A percentile compares a stretch with the other conserved stretches of the same genome.
phyloP scores from a whole-genome alignment of 495 filamentous ascomycete species.

The Haplographium delicatum region DNA sequence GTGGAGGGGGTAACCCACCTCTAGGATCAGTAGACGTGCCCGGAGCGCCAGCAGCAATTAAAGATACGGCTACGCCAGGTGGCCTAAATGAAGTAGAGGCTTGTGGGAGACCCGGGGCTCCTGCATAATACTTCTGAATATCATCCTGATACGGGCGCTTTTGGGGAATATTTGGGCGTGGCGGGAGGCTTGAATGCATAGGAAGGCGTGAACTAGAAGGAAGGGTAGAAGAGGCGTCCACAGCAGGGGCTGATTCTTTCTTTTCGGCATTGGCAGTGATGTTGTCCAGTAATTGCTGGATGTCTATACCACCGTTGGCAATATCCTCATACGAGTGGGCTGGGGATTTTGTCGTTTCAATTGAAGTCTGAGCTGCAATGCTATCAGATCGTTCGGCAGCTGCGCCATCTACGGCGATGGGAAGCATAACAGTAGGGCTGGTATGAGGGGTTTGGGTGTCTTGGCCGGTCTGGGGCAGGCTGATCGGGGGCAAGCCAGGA shows the following conservation, averaged over 20 bases:
- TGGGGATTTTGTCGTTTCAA: conserved; percentile 6
- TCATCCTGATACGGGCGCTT: conserved; percentile 43
- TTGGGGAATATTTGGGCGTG: conserved; percentile 28
- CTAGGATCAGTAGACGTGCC: conserved; percentile 47
- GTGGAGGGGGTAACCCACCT: conserved; percentile 55
- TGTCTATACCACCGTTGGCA: conserved; percentile 39
- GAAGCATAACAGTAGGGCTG: conserved; percentile 5
- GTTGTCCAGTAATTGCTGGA: conserved; percentile 44
- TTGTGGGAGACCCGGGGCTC: conserved; percentile 24
- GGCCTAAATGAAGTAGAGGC: conserved; percentile 42
- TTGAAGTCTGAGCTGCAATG: conserved; percentile 13
- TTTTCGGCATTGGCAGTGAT: conserved; percentile 40
- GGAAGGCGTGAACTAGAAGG: conserved; percentile 34
- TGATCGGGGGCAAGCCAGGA: conserved; percentile 22
- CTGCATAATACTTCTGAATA: conserved; percentile 25
- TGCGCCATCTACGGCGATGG: conserved; percentile 23
- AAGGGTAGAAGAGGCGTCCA: conserved; percentile 28
- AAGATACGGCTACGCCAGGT: conserved; percentile 23
- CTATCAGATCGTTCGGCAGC: conserved; percentile 25
- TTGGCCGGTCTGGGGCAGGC: conserved; percentile 26
- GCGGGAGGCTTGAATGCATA: conserved; percentile 34
- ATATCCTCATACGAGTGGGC: conserved; percentile 27
- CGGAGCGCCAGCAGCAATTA: conserved; percentile 34
- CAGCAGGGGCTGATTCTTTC: conserved; percentile 24
- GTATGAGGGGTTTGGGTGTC: conserved; percentile 1